A percentile compares a stretch with the other conserved stretches of the same genome.
Evolutionary conservation across 345 rosid genomes (phyloP).

Genomic region (Citropsis articulata): DNA sequence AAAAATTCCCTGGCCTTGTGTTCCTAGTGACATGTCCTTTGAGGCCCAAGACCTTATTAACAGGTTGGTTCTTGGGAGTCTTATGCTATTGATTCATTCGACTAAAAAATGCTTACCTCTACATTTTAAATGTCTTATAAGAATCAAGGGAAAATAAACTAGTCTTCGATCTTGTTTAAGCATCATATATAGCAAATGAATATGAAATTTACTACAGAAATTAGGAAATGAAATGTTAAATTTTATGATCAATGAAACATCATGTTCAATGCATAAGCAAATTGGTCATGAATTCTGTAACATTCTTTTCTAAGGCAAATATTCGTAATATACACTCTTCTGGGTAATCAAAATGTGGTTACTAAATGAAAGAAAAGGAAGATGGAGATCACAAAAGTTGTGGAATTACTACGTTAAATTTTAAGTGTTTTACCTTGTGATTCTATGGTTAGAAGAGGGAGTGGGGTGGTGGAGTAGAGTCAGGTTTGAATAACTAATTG

Average conservation of each 20-base stretch:
- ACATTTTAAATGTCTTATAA: background rate
- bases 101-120: background rate
- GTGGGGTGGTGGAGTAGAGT: no score
- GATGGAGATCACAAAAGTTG: background rate
- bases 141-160: background rate
- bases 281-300: background rate
- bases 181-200: background rate
- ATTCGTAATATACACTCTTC: background rate
- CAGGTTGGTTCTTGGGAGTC: conserved; percentile 43
- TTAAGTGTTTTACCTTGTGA: background rate
- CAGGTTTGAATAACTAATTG: background rate
- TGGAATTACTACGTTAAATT: background rate
- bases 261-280: background rate
- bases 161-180: background rate
- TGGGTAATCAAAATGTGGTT: background rate
- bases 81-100: conserved; percentile 4
- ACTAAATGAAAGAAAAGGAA: background rate
- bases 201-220: background rate
- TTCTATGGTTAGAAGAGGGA: background rate
- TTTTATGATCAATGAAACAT: background rate
- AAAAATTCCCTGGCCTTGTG: conserved; percentile 75
- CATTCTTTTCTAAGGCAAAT: conserved; percentile 1
- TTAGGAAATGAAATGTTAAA: background rate
- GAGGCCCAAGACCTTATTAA: conserved; percentile 80
- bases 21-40: conserved; percentile 64